Evolutionary conservation across 805 yeast species (phyloP).

Genomic region (Cyberlindnera veronae): DNA sequence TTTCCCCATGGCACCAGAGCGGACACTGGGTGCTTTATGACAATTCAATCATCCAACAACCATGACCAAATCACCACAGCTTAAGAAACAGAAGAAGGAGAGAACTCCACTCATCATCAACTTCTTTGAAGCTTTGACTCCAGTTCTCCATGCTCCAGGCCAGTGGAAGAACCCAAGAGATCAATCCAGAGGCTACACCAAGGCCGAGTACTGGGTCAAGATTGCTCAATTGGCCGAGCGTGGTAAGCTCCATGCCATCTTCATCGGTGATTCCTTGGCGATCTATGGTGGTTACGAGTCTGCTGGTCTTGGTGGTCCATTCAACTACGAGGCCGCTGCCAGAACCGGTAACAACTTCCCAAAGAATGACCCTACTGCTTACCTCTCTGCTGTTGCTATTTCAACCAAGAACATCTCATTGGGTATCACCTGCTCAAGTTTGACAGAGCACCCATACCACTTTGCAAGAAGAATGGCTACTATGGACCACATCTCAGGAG

Average conservation of each 20-base stretch:
- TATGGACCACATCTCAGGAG: slow-evolving; percentile 43
- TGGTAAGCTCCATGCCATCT: slow-evolving; percentile 38
- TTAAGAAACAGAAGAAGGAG: slow-evolving; percentile 15
- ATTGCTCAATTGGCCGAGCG: slow-evolving; percentile 38
- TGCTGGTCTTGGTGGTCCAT: slow-evolving; percentile 31
- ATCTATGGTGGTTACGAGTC: slow-evolving; percentile 38
- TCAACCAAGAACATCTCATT: slow-evolving; percentile 39
- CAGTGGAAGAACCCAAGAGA: slow-evolving; percentile 29
- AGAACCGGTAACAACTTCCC: slow-evolving; percentile 35
- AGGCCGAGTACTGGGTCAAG: slow-evolving; percentile 38
- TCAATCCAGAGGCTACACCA: slow-evolving; percentile 22
- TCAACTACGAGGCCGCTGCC: slow-evolving; percentile 35
- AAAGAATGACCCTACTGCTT: slow-evolving; percentile 37
- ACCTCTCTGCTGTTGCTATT: slow-evolving; percentile 39
- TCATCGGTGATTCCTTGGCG: slow-evolving; percentile 40
- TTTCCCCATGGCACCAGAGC: too few species aligned
- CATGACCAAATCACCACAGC: too few species aligned
- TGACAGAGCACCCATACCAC: slow-evolving; percentile 44
- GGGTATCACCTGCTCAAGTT: slow-evolving; percentile 43
- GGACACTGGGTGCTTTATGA: too few species aligned
- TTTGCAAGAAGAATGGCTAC: slow-evolving; percentile 45
- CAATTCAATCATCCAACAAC: too few species aligned
- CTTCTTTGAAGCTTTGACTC: slow-evolving; percentile 26
- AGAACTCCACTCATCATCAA: slow-evolving; percentile 23
- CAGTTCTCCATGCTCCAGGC: slow-evolving; percentile 28